Evolutionary conservation across 2,329 filamentous ascomycete genomes (phyloP), one percentile per base, ranked within the genome.

Genomic region (Akanthomyces lecanii): DNA sequence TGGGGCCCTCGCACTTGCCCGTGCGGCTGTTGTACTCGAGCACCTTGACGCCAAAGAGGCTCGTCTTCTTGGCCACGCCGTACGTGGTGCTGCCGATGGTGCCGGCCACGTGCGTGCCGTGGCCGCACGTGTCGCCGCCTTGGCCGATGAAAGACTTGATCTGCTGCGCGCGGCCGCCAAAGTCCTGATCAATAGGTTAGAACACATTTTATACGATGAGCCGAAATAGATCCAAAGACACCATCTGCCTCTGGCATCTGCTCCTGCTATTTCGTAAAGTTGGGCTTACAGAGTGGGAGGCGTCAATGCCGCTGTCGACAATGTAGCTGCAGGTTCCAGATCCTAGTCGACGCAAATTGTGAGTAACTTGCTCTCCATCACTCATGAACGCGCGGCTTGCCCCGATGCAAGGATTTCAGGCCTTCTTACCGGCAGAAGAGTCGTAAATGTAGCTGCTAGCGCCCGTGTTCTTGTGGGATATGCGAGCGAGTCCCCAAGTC

Each of bases 31-130:
- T 28, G 48, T 58, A 23, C 4, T 38, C 60, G 16, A 79, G 70
- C n/a, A 79, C 76, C 70, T 79, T 79, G 60, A 79, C 73, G 4
- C 74, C 75, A 40, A 77, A 68, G 23, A 80, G 65, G 11, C 69
- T 71, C 4, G 74, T 70, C 63, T 74, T 72, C 70, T 78, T 79
- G 6, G 77, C 76, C 8, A 70, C 68, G 42, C 69, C 69, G 47
- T 69, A 69, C 2, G 66, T 67, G 25, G 48, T 51, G 48, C 65
- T 62, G 47, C 67, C 69, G 33, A 69, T 66, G 40, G 63, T 69
- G 16, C 68, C 68, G 8, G 69, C 67, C 25, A 69, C 65, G 45
- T 71, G 67, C 3, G 76, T 77, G 50, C 76, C 76, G 67, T 78
- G 75, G 38, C 76, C 76, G 63, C 72, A 66, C 23, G 66, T 60